Evolutionary conservation across 306 rosid species (phyloP), one percentile per base, ranked within the genome.

Genomic region (Gillenia trifoliata): DNA sequence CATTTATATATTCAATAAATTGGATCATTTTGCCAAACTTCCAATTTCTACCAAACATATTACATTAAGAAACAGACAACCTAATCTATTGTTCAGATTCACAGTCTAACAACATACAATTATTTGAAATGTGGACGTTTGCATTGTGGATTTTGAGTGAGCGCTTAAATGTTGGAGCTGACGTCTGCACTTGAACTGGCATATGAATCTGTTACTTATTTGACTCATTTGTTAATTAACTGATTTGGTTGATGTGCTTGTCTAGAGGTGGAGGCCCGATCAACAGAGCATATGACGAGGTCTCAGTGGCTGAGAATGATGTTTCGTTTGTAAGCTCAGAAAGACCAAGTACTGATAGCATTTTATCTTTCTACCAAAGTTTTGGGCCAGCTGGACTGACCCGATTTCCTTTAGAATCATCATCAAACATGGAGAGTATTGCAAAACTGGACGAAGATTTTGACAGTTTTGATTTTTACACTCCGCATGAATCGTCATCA

Each of bases 291-390:
- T 56, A 43, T 8, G 78, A 76, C 22, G 77, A 77, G 72, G 26
- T 72, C 36, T 57, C 79, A 5, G 75, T 16, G 15, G 26, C 4
- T 8, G 78, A 75, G 12, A 54, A 33, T 59, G 83, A 79, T 28
- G 65, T 41, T 49, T 68, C 80, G 15, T 20, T 75, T 50, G 31
- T 34, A 50, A 63, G 75, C 75, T 57, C 85, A 4, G 81, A 29
- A 76, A 78, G 81, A 38, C 50, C 30, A 26, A 81, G 86, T 70
- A 77, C 84, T 3, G 80, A 79, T 23, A 73, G 81, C 73, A 62
- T 41, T 52, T 64, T 11, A 64, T 23, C 83, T 19, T 85, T 80
- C 50, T 82, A 73, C 54, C 76, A 78, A 47, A 70, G 29, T 56
- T 31, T 77, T 60, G 75, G 59, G 6, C n/a, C 49, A 22, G 50